Evolutionary conservation across 1,139 yeast genomes (phyloP), one percentile per base, ranked within the genome.

Genomic region (Pichia sp.): DNA sequence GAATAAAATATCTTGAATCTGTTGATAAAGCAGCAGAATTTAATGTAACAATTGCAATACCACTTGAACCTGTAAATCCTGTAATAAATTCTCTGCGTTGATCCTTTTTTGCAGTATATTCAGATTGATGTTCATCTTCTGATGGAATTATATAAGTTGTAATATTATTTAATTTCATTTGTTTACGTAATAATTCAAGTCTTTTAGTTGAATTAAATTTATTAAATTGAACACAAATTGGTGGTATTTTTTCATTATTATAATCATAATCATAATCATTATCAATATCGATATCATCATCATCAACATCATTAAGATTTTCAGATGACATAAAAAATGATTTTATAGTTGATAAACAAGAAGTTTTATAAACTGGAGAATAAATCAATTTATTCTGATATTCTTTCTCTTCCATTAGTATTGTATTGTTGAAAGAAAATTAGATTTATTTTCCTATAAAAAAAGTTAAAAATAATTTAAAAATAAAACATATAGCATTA

Each of bases 81-180:
- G 73, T 61, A 16, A 77, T 66, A 51, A 54, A 77, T 50, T 69
- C 77, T 45, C 81, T 62, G 43, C 81, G 63, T 43, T 68, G 73
- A 48, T 77, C 82, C 3, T 76, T 68, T 20, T 65, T 58, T 0
- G 80, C 69, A 0, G 80, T 73, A 51, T 74, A 70, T 50, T 77
- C 82, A 12, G 77, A 70, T 51, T 72, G 79, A 55, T 77, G 82
- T 49, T 76, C 80, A 55, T 77, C 82, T 54, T 74, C 81, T n/a
- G 78, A 71, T 3, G 82, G 81, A 7, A 77, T 64, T 30, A 77
- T 67, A 53, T 77, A 77, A 3, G 42, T 22, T 4, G 48, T 9
- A 3, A 47, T 4, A n/a, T 41, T 36, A 30, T 43, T 40, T 8
- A 28, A 5, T 12, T 24, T 30, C 49, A 46, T 46, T 8, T 37